These are phyloP conservation scores for Globisporangium cederbergense DNA, from an alignment of 352 stramenopile species.

Conservation along the genomic window DNA sequence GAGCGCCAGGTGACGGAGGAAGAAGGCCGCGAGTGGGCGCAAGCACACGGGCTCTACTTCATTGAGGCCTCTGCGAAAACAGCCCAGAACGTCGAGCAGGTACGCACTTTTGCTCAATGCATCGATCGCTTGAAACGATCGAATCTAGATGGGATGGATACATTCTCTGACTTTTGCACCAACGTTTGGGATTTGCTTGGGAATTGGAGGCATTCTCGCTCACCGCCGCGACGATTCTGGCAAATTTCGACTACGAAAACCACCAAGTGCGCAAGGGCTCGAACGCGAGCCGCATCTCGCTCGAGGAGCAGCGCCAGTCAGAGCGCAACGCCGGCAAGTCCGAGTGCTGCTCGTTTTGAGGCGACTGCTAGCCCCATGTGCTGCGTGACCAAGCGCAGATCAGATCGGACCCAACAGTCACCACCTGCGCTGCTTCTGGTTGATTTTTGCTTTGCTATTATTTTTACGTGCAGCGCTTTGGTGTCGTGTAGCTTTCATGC, in stretches of 20 bases:
- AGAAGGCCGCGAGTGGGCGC: slow-evolving; percentile 63
- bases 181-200: background rate
- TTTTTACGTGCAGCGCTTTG: background rate
- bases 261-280: slow-evolving; percentile 50
- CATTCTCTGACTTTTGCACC: background rate
- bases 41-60: slow-evolving; percentile 67
- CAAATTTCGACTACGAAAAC: slow-evolving; percentile 71
- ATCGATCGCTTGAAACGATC: background rate
- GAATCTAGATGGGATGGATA: background rate
- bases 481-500: background rate
- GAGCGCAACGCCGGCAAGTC: slow-evolving; percentile 19
- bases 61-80: slow-evolving; percentile 85
- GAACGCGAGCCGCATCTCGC: slow-evolving; percentile 31
- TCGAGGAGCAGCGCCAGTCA: slow-evolving; percentile 29
- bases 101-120: slow-evolving; percentile 16
- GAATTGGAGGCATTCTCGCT: slow-evolving; percentile 51
- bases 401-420: background rate
- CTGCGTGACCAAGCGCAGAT: background rate
- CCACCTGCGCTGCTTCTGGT: background rate
- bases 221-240: slow-evolving; percentile 69
- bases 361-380: background rate
- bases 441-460: slow-evolving; percentile 3
- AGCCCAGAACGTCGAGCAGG: slow-evolving; percentile 75
- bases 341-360: slow-evolving; percentile 35
- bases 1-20: slow-evolving; percentile 64